Percentiles rank a stretch among this genome's conserved stretches.
phyloP scores from a whole-genome alignment of 2,329 filamentous ascomycete species.

The Tolypocladium pustulatum region DNA sequence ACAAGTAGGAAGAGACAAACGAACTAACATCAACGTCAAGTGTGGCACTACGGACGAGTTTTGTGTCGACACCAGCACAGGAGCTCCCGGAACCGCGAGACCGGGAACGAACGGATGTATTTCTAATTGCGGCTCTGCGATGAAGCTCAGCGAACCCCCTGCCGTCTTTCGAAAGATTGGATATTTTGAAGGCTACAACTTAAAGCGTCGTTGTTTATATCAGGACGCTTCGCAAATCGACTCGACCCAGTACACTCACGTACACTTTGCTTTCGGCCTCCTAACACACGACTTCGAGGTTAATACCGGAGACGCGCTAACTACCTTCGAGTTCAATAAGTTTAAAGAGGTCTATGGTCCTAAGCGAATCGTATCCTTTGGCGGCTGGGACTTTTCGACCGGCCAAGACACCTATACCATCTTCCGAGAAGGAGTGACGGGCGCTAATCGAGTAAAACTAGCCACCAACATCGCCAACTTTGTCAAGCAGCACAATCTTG shows the following conservation, averaged over 20 bases:
- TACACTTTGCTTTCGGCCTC: conserved; percentile 22
- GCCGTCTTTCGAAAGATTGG: not conserved
- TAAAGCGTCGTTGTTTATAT: not conserved
- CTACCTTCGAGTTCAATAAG: conserved; percentile 15
- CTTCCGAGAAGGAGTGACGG: conserved; percentile 16
- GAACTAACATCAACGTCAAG: no score
- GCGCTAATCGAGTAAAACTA: conserved; percentile 26
- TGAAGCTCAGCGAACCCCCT: not conserved
- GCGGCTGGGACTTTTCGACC: conserved; percentile 22
- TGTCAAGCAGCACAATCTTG: conserved; percentile 25
- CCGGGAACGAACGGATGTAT: not conserved
- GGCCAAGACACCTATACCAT: conserved; percentile 13
- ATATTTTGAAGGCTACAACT: not conserved
- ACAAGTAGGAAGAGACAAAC: no score
- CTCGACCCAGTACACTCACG: conserved; percentile 11
- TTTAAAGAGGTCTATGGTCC: conserved; percentile 16
- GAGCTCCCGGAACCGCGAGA: not conserved
- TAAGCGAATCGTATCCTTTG: conserved; percentile 24
- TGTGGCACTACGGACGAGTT: not conserved
- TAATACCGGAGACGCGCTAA: conserved; percentile 8
- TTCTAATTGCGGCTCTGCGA: not conserved
- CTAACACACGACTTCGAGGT: conserved; percentile 11
- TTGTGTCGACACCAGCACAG: not conserved
- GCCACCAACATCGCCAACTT: conserved; percentile 26
- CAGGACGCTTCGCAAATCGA: no score